Conservation (phyloP, 306 rosid genomes). For the Rubus idaeus region DNA sequence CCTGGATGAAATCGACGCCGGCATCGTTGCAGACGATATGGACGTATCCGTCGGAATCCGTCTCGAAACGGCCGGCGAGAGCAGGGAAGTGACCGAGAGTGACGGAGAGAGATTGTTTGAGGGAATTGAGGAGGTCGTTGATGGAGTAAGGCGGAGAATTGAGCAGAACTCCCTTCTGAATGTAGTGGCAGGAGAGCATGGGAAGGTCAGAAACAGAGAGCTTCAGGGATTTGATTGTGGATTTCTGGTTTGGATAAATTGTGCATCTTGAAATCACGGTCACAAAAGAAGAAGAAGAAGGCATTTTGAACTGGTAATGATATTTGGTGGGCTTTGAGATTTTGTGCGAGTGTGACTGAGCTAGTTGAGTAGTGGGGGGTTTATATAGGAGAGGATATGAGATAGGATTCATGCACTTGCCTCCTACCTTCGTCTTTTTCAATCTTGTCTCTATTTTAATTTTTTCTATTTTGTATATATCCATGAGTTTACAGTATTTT, state of each 20-base stretch:
- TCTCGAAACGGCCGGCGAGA: slow-evolving; percentile 68
- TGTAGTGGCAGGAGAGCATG: slow-evolving; percentile 87
- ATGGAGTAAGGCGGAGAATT: slow-evolving; percentile 52
- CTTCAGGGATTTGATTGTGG: slow-evolving; percentile 48
- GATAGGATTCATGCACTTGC: slow-evolving; percentile 42
- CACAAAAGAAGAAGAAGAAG: slow-evolving; percentile 59
- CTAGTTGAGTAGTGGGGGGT: slow-evolving; percentile 3
- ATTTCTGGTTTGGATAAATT: slow-evolving; percentile 49
- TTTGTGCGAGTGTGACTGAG: slow-evolving; percentile 4
- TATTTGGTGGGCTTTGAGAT: background rate
- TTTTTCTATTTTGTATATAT: background rate
- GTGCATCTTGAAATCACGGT: slow-evolving; percentile 56
- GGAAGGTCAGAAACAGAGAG: slow-evolving; percentile 88
- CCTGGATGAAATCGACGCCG: slow-evolving; percentile 66
- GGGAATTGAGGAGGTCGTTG: slow-evolving; percentile 44
- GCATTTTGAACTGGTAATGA: slow-evolving; percentile 42
- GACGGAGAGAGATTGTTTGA: slow-evolving; percentile 57
- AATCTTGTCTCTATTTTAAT: background rate
- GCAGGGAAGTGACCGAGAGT: slow-evolving; percentile 72
- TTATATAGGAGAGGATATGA: slow-evolving; percentile 18
- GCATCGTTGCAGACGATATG: slow-evolving; percentile 66
- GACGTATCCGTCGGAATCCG: slow-evolving; percentile 55
- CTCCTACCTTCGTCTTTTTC: background rate
- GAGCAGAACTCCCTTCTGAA: slow-evolving; percentile 74
- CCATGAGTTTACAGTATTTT: background rate